phyloP scores from a whole-genome alignment of 495 filamentous ascomycete species.

The Saxophila tyrrhenica region DNA sequence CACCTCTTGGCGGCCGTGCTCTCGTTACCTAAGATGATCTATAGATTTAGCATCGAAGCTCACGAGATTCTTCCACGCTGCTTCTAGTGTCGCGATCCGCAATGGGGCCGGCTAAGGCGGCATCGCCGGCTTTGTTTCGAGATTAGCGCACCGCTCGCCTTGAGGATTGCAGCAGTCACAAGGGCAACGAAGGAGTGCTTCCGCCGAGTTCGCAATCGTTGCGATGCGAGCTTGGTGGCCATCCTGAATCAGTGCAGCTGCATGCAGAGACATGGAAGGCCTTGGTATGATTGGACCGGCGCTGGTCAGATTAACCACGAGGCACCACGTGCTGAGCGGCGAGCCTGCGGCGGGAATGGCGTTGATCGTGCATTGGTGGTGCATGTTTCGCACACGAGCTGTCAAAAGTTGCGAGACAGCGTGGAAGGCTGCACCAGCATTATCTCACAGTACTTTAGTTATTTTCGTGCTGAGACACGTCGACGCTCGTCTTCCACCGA shows the following conservation, averaged over 20 bases:
- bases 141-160: neutral
- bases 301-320: neutral
- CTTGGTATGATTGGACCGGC: neutral
- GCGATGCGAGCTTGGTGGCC: neutral
- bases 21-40: slow-evolving; percentile 1
- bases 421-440: no score
- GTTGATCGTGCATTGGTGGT: no score
- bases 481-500: neutral
- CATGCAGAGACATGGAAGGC: neutral
- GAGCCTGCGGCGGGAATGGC: neutral
- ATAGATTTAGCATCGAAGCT: neutral
- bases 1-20: no score
- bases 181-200: neutral
- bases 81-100: neutral
- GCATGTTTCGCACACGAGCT: neutral
- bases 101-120: neutral
- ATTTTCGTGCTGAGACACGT: no score
- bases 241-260: neutral
- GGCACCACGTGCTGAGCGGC: neutral
- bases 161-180: neutral
- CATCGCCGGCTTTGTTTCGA: neutral
- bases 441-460: no score
- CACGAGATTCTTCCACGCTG: neutral
- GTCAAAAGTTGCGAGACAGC: neutral
- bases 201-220: neutral